Conservation (phyloP, 306 rosid species). For the Sicyos baderoa region DNA sequence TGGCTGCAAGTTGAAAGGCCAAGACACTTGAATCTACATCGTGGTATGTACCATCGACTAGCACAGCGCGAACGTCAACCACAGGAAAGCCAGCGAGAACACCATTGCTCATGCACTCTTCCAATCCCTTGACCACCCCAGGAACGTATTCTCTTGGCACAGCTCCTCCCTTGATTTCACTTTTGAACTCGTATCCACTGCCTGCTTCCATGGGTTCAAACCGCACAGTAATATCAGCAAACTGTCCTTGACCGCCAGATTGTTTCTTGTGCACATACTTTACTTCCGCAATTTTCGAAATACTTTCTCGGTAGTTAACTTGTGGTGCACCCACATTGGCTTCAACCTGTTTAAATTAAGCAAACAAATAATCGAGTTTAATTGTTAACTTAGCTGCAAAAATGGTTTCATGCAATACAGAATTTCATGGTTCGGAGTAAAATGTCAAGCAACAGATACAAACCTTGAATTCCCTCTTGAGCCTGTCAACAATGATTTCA, state of each 20-base stretch:
- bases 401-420: not conserved
- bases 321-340: slow-evolving; percentile 99
- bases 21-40: slow-evolving; percentile 94
- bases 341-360: slow-evolving; percentile 54
- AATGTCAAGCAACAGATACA: slow-evolving; percentile 18
- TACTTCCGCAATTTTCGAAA: slow-evolving; percentile 55
- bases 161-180: slow-evolving; percentile 96
- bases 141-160: slow-evolving; percentile 92
- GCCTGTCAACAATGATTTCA: slow-evolving; percentile 89
- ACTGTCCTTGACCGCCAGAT: slow-evolving; percentile 97
- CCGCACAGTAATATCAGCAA: slow-evolving; percentile 81
- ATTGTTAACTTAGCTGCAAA: not conserved
- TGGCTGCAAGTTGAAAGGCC: slow-evolving; percentile 93
- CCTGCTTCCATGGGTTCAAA: slow-evolving; percentile 93
- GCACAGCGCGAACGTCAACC: slow-evolving; percentile 77
- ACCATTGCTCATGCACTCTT: slow-evolving; percentile 92
- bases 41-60: slow-evolving; percentile 79
- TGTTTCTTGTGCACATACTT: slow-evolving; percentile 95
- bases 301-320: slow-evolving; percentile 95
- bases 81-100: slow-evolving; percentile 96
- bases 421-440: not conserved
- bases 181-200: slow-evolving; percentile 84
- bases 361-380: not conserved
- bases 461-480: slow-evolving; percentile 95
- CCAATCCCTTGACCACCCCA: slow-evolving; percentile 94